Conservation (phyloP, 805 yeast species). For the Saccharomyces jurei region DNA sequence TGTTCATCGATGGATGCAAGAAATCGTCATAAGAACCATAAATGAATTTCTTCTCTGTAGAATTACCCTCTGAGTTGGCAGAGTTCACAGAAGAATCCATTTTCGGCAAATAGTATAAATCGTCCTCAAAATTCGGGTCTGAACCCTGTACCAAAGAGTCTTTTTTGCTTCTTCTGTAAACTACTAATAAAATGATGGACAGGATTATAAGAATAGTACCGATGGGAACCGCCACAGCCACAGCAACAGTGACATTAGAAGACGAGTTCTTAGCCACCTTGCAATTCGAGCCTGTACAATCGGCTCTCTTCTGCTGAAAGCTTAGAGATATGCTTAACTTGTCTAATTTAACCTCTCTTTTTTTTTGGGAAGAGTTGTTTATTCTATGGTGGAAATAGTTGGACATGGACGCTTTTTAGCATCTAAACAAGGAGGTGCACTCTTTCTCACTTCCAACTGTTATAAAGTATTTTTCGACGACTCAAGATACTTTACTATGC, state of each 20-base stretch:
- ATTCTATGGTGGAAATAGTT: not conserved
- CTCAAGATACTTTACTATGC: not conserved
- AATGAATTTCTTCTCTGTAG: not conserved
- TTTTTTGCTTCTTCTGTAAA: conserved; percentile 51
- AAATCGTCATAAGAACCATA: not conserved
- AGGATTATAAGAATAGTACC: conserved; percentile 40
- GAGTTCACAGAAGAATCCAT: not conserved
- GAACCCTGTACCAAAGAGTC: conserved; percentile 47
- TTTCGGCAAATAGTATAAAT: conserved; percentile 63
- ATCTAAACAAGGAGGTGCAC: not conserved
- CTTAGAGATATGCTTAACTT: not conserved
- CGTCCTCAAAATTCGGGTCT: conserved; percentile 74
- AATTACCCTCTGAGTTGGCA: not conserved
- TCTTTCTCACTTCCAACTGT: not conserved
- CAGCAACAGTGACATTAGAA: conserved; percentile 37
- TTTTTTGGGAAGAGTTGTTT: not conserved
- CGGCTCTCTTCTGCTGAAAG: conserved; percentile 2
- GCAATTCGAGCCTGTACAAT: conserved; percentile 27
- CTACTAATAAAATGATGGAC: conserved; percentile 42
- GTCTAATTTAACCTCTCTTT: not conserved
- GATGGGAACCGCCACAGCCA: conserved; percentile 63
- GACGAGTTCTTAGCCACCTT: conserved; percentile 35
- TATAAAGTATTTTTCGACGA: not conserved
- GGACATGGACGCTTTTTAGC: not conserved
- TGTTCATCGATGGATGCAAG: not conserved